Evolutionary conservation across 805 yeast genomes (phyloP), one percentile per base, ranked within the genome.

Genomic region (Kurtzmaniella fragi): DNA sequence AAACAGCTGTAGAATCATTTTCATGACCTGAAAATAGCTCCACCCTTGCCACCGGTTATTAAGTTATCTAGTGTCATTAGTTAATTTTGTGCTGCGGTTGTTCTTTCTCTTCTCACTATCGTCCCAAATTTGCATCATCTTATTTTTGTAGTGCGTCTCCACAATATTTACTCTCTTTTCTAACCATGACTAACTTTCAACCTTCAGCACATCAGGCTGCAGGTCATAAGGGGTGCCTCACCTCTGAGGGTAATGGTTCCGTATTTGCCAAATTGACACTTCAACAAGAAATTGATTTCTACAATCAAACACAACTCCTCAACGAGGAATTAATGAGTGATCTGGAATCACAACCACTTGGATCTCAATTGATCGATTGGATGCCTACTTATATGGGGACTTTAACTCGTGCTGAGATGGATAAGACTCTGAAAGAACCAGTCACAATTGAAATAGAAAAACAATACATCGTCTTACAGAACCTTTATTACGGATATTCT

Each of bases 181-280:
- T 31, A 11, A 5, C 12, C n/a, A 31, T 31, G 33, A 11, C 28
- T 23, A 13, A 7, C 14, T 45, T 44, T 35, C 32, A 38, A 4
- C 50, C 50, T 8, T 43, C 58, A 9, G 38, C 40, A n/a, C 86
- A 84, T 53, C 84, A 80, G 60, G 98, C 93, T 2, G 98, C 97
- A 0, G 99, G 99, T 5, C 99, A 91, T 53, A 85, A 72, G 5
- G 98, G 96, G 0, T 75, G 84, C 2, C 49, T 87, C 39, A 74
- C 77, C 4, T 47, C 52, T 9, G 79, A 79, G 45, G 71, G 58
- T 5, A 76, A 75, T 31, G 95, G 89, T 0, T 61, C 77, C 6
- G 62, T 91, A 12, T 83, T 90, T 47, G 76, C 86, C 40, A 91
- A 93, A 58, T 80, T 82, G 0, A 69, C 90, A 0, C 55, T 63